Evolutionary conservation across 352 stramenopile genomes (phyloP), one percentile per base, ranked within the genome.

Genomic region (Blastocystis sp.): DNA sequence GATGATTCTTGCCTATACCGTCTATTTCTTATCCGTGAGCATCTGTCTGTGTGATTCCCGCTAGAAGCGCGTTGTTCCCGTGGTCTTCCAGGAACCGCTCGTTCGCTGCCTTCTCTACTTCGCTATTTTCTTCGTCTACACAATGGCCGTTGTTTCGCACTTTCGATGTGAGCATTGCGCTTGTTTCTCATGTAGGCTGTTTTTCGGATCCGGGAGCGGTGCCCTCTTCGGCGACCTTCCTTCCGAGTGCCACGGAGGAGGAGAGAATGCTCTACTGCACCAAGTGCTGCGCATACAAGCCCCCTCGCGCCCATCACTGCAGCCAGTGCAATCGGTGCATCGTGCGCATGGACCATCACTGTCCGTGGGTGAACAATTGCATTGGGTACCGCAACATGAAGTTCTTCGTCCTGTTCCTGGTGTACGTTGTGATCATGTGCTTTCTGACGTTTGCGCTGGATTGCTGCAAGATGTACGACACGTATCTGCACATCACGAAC

Each of bases 291-390:
- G 92, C 90, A 2, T 94, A 92, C 65, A 95, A 95, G 89, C 93
- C 93, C 14, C 91, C 92, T 11, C 91, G 92, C 66, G 91, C 89
- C 19, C 92, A 95, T 87, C 92, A 95, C 90, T 95, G 92, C 89
- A 88, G 92, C 43, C 93, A 93, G 65, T 95, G 92, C 89, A 94
- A 94, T 89, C 90, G 91, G 34, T 95, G 92, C 87, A 93, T 94
- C 19, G 91, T 90, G 79, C 66, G 91, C 40, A 94, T 94, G 92
- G 92, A 95, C 74, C 92, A 94, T 87, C 92, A 94, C 74, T 94
- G 92, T 90, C 92, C 92, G 11, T 94, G 91, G 91, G 94, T 94
- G 91, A 94, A 94, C 87, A 95, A 95, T 90, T 95, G 92, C 89
- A 90, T 95, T 34, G 92, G 92, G 24, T 91, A 90, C 11, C 89